Evolutionary conservation across 2,329 filamentous ascomycete genomes (phyloP).

Genomic region (Verticillium nonalfalfae): DNA sequence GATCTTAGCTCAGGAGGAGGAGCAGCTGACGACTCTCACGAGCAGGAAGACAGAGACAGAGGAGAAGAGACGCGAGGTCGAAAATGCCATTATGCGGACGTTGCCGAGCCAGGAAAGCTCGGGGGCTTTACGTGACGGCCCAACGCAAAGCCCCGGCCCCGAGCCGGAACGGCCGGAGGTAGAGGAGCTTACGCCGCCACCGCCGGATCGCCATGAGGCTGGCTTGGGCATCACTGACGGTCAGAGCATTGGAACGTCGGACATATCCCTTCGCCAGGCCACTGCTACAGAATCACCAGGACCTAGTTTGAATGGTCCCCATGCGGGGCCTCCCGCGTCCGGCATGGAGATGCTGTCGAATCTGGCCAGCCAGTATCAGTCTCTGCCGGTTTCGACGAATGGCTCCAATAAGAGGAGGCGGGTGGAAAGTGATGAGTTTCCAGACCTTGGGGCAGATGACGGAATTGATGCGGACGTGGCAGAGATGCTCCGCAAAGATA

Average conservation of each 20-base stretch:
- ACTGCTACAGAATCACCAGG: slow-evolving; percentile 4
- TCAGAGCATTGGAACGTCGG: slow-evolving; percentile 17
- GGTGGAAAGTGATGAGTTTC: slow-evolving; percentile 47
- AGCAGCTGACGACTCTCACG: slow-evolving; percentile 55
- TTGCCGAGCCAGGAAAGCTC: slow-evolving; percentile 53
- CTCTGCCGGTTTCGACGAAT: slow-evolving; percentile 41
- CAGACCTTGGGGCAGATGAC: slow-evolving; percentile 46
- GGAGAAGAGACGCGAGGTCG: slow-evolving; percentile 78
- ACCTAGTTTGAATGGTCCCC: background rate
- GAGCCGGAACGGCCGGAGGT: slow-evolving; percentile 73
- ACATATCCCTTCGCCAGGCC: background rate
- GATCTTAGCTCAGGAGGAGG: slow-evolving; percentile 64
- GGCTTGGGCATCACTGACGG: slow-evolving; percentile 17
- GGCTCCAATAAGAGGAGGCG: slow-evolving; percentile 52
- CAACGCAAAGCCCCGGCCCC: slow-evolving; percentile 37
- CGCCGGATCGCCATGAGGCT: slow-evolving; percentile 35
- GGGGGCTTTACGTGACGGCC: slow-evolving; percentile 38
- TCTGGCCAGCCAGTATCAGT: slow-evolving; percentile 38
- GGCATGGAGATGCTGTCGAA: slow-evolving; percentile 33
- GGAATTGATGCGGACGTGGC: slow-evolving; percentile 51
- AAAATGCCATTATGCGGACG: slow-evolving; percentile 84
- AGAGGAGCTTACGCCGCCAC: slow-evolving; percentile 80
- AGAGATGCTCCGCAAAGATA: slow-evolving; percentile 44
- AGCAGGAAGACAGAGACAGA: slow-evolving; percentile 69
- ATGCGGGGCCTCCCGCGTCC: slow-evolving; percentile 13